Evolutionary conservation across 1,139 yeast genomes (phyloP), one percentile per base, ranked within the genome.

Genomic region (Kodamaea suecica): DNA sequence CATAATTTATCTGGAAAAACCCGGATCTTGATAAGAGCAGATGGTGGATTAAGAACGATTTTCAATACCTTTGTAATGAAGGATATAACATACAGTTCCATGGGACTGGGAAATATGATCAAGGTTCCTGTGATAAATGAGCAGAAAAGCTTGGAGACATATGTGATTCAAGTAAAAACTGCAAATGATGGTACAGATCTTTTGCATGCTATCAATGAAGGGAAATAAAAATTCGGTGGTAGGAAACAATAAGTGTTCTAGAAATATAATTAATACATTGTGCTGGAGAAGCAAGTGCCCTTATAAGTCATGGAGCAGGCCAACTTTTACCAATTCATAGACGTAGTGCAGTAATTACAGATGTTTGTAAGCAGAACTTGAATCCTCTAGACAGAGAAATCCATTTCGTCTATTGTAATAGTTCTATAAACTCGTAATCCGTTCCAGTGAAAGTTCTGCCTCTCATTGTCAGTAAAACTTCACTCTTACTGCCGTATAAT

Each of bases 11-110:
- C 78, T 3, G 60, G 67, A 2, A 86, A 86, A 55, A 58, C 80
- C 2, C 78, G 98, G 53, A 63, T 86, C 10, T 63, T 92, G 29
- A 72, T 92, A 17, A 78, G 97, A 50, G 86, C 96, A 0, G 97
- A 90, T 40, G 96, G 96, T 26, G 79, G 90, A 28, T 84, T 84
- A 31, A 72, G 94, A 47, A 80, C 88, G n/a, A 58, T 92, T 29
- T 64, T 92, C 41, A 92, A 92, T 56, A 66, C 80, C 14, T 57
- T 66, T 14, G 61, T 84, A 7, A 62, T 70, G 38, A 66, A 72
- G 51, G 70, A 70, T 41, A 59, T 84, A 49, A 66, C 66, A 28
- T 79, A 82, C 55, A 62, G 76, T 40, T 61, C 73, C 3, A 60
- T 77, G 30, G 86, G 85, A 6, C 80, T 78, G 46, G 78, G 78